Conservation (phyloP, 306 rosid species). For the Cicer cuneatum region DNA sequence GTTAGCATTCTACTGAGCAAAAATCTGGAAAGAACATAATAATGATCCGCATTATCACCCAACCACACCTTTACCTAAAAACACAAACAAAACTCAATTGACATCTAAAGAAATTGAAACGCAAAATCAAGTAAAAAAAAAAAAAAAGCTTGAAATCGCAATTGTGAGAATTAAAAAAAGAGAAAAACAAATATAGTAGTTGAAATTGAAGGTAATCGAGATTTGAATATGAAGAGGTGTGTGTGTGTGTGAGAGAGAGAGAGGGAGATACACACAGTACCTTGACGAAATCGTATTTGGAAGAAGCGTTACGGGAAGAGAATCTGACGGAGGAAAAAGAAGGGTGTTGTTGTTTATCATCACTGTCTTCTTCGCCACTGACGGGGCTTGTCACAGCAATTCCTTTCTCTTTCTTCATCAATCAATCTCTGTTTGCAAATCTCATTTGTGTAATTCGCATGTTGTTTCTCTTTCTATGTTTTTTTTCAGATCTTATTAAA, state of each 20-base stretch:
- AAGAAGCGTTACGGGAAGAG: conserved; percentile 79
- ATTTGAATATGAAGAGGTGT: background rate
- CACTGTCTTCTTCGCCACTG: conserved; percentile 58
- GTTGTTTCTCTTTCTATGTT: no score
- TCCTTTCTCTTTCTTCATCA: conserved; percentile 46
- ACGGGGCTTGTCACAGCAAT: conserved; percentile 45
- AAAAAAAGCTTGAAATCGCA: background rate
- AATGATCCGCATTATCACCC: conserved; percentile 97
- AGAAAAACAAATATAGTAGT: background rate
- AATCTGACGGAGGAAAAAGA: conserved; percentile 60
- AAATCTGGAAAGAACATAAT: conserved; percentile 92
- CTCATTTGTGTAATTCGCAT: background rate
- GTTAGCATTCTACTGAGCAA: conserved; percentile 90
- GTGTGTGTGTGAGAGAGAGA: no score
- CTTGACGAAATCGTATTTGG: conserved; percentile 97
- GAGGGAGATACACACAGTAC: conserved; percentile 10
- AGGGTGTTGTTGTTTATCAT: conserved; percentile 43
- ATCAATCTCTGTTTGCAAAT: background rate
- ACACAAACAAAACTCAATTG: conserved; percentile 9
- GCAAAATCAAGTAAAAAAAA: background rate
- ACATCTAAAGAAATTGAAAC: background rate
- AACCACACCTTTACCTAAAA: conserved; percentile 92
- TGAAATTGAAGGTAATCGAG: conserved; percentile 2
- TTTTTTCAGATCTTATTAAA: no score
- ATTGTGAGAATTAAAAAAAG: background rate